These are phyloP conservation scores for Sporothrix luriei DNA, from an alignment of 2,329 filamentous ascomycete genomes.

Conservation along the genomic window DNA sequence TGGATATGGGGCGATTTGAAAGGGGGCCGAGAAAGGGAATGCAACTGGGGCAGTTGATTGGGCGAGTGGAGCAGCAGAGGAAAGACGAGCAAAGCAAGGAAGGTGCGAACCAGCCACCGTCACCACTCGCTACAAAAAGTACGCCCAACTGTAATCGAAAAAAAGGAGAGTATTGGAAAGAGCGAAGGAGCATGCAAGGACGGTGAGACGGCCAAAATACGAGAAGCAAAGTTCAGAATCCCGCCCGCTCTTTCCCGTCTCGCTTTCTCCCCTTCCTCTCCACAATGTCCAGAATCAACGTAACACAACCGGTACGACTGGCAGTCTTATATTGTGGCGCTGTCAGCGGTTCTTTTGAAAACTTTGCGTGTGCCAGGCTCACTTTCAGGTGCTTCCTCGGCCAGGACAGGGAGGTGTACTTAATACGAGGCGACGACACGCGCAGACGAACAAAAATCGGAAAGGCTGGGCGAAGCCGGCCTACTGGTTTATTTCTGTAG, in stretches of 20 bases:
- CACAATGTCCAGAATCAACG: background rate
- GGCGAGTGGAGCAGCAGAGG: conserved; percentile 4
- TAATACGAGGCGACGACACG: background rate
- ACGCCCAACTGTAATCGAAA: background rate
- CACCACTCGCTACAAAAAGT: background rate
- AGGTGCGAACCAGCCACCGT: conserved; percentile 5
- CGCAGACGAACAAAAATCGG: conserved; percentile 23
- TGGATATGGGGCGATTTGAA: conserved; percentile 8
- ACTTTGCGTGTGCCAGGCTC: background rate
- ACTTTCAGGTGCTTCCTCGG: conserved; percentile 26
- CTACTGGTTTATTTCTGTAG: background rate
- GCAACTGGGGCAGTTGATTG: conserved; percentile 25
- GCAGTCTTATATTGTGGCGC: background rate
- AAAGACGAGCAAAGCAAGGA: background rate
- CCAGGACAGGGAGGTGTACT: conserved; percentile 5
- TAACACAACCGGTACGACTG: background rate
- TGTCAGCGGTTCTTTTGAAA: conserved; percentile 1
- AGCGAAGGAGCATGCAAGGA: conserved; percentile 8
- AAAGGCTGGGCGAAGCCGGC: conserved; percentile 2
- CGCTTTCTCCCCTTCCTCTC: no score
- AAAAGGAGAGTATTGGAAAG: conserved; percentile 3
- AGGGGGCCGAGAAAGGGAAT: conserved; percentile 25
- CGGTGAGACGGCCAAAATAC: conserved; percentile 5
- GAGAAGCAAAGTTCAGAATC: background rate
- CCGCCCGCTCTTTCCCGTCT: no score